phyloP scores from a whole-genome alignment of 257 asterid species.

The Capsicum baccatum region DNA sequence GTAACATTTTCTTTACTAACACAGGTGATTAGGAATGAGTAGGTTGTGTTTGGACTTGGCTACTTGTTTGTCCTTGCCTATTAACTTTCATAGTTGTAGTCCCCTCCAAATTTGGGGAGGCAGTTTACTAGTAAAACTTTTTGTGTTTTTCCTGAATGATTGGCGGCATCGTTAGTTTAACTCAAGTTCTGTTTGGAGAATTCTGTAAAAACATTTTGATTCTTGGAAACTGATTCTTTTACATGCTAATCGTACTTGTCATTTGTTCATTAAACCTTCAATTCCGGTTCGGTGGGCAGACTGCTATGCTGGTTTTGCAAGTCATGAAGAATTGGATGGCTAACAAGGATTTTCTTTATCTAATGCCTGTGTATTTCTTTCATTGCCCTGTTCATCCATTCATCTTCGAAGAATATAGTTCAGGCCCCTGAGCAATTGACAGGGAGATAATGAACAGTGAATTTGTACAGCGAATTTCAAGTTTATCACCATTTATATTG shows the following conservation, averaged over 20 bases:
- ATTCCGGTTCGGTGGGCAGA: not conserved
- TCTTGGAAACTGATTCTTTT: not conserved
- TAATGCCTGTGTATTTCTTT: constrained; percentile 3
- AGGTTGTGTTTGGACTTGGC: constrained; percentile 35
- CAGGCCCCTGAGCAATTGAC: not conserved
- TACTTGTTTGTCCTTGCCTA: constrained; percentile 17
- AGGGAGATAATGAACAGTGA: not conserved
- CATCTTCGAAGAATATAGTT: not conserved
- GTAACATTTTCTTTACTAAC: constrained; percentile 36
- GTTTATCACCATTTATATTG: not conserved
- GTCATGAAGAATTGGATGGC: constrained; percentile 23
- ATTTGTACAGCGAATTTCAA: not conserved
- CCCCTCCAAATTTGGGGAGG: constrained; percentile 22
- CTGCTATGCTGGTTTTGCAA: constrained; percentile 23
- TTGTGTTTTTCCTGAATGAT: not conserved
- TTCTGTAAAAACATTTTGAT: constrained; percentile 21
- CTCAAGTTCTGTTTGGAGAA: constrained; percentile 25
- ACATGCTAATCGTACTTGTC: constrained; percentile 10
- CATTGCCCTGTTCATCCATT: not conserved
- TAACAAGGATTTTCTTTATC: not conserved
- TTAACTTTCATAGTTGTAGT: constrained; percentile 15
- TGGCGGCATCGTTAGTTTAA: not conserved
- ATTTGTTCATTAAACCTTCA: not conserved
- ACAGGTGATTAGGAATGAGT: constrained; percentile 30
- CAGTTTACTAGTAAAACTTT: not conserved